These are phyloP conservation scores for Zygosaccharomyces sapae DNA, from an alignment of 1,139 yeast genomes.

Conservation along the genomic window DNA sequence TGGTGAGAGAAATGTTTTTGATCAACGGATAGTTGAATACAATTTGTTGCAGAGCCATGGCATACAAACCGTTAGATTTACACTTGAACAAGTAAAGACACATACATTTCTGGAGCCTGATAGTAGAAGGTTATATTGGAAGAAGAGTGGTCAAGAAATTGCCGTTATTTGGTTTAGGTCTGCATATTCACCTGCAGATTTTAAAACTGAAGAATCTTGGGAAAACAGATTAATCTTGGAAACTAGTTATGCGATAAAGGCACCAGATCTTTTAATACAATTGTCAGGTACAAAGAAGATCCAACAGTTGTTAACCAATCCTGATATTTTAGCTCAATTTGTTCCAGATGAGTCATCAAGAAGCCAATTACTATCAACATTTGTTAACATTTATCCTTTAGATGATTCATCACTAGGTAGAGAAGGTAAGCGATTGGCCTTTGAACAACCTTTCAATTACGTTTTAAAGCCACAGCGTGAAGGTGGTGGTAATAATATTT, in stretches of 20 bases:
- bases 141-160: constrained; percentile 60
- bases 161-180: constrained; percentile 87
- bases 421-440: constrained; percentile 62
- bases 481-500: constrained; percentile 91
- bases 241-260: constrained; percentile 74
- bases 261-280: constrained; percentile 86
- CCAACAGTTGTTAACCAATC: constrained; percentile 76
- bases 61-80: constrained; percentile 59
- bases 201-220: constrained; percentile 64
- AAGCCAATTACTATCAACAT: constrained; percentile 50
- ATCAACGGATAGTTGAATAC: constrained; percentile 81
- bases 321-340: constrained; percentile 46
- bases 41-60: constrained; percentile 54
- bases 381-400: constrained; percentile 81
- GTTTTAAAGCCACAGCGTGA: constrained; percentile 97
- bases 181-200: constrained; percentile 81
- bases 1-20: constrained; percentile 81
- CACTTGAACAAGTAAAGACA: constrained; percentile 55
- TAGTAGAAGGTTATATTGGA: constrained; percentile 48
- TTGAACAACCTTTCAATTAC: constrained; percentile 60
- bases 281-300: constrained; percentile 88
- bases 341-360: constrained; percentile 36
- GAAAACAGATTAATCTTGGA: constrained; percentile 71
- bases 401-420: constrained; percentile 65
- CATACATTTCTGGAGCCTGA: constrained; percentile 42